These are phyloP conservation scores for Cladosporium sphaerospermum DNA, from an alignment of 2,329 filamentous ascomycete species.

Conservation along the genomic window DNA sequence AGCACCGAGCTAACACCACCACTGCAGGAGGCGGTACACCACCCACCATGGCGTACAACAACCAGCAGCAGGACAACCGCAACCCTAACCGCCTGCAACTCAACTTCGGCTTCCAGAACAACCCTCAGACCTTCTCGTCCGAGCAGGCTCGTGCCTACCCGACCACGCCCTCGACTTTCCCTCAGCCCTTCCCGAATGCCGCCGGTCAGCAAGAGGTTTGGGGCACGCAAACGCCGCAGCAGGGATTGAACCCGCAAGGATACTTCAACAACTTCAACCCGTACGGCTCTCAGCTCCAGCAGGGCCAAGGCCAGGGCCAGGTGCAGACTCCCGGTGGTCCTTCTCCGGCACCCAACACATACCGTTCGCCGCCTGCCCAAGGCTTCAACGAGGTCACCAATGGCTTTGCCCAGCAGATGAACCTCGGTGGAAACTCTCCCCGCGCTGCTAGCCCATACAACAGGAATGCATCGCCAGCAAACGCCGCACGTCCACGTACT, in stretches of 20 bases:
- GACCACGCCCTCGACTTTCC: slow-evolving; percentile 89
- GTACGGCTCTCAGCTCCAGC: slow-evolving; percentile 39
- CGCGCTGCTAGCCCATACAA: slow-evolving; percentile 63
- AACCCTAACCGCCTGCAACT: slow-evolving; percentile 45
- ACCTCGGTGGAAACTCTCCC: slow-evolving; percentile 64
- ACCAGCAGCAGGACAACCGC: slow-evolving; percentile 23
- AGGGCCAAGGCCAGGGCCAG: slow-evolving; percentile 33
- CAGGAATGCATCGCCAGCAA: slow-evolving; percentile 59
- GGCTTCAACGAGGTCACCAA: slow-evolving; percentile 76
- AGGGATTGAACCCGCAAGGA: slow-evolving; percentile 37
- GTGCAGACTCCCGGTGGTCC: slow-evolving; percentile 37
- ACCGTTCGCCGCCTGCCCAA: slow-evolving; percentile 47
- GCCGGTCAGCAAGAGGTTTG: slow-evolving; percentile 57
- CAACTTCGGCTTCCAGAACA: slow-evolving; percentile 43
- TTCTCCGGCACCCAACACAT: slow-evolving; percentile 30
- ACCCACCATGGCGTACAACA: slow-evolving; percentile 14
- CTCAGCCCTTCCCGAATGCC: slow-evolving; percentile 67
- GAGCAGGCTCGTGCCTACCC: slow-evolving; percentile 44
- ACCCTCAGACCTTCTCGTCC: slow-evolving; percentile 38
- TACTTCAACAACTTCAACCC: slow-evolving; percentile 47
- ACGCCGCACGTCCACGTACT: slow-evolving; percentile 69
- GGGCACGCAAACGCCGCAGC: slow-evolving; percentile 41
- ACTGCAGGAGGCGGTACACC: background rate
- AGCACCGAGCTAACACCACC: background rate
- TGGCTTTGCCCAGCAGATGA: slow-evolving; percentile 90